Evolutionary conservation across 129 eudicot species (phyloP).

Genomic region (Heracleum sosnowskyi): DNA sequence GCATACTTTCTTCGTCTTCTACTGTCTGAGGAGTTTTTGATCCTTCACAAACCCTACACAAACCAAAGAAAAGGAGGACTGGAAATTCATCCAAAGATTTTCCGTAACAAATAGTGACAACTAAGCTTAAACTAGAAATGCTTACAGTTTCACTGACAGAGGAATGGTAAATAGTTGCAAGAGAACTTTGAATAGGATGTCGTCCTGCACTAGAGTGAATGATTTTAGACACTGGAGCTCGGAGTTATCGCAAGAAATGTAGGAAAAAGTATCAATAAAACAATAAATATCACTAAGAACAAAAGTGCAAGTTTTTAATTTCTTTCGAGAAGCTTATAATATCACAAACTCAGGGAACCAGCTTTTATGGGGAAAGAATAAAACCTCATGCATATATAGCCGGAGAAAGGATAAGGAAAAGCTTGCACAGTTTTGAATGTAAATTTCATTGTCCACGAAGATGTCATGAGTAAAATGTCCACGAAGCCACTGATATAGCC

Average conservation of each 20-base stretch:
- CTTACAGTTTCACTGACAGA: conserved; percentile 38
- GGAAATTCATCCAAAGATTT: neutral
- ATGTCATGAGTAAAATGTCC: conserved; percentile 39
- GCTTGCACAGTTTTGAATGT: conserved; percentile 34
- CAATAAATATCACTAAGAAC: neutral
- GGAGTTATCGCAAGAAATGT: neutral
- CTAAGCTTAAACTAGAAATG: neutral
- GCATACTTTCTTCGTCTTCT: conserved; percentile 28
- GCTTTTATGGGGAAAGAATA: conserved; percentile 5
- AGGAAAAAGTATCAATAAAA: neutral
- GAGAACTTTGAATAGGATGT: conserved; percentile 74
- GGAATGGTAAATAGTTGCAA: conserved; percentile 54
- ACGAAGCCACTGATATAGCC: conserved; percentile 55
- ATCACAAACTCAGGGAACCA: neutral
- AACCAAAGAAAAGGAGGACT: neutral
- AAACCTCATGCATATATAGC: conserved; percentile 75
- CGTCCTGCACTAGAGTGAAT: conserved; percentile 45
- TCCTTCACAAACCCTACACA: conserved; percentile 26
- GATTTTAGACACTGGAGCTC: neutral
- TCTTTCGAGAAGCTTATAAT: neutral
- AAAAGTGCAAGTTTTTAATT: neutral
- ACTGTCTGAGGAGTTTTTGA: conserved; percentile 22
- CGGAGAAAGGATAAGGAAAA: conserved; percentile 60
- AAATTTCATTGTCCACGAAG: conserved; percentile 21
- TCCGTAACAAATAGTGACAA: neutral